Evolutionary conservation across 116 monocot species (phyloP), one percentile per base, ranked within the genome.

Genomic region (Zostera marina): DNA sequence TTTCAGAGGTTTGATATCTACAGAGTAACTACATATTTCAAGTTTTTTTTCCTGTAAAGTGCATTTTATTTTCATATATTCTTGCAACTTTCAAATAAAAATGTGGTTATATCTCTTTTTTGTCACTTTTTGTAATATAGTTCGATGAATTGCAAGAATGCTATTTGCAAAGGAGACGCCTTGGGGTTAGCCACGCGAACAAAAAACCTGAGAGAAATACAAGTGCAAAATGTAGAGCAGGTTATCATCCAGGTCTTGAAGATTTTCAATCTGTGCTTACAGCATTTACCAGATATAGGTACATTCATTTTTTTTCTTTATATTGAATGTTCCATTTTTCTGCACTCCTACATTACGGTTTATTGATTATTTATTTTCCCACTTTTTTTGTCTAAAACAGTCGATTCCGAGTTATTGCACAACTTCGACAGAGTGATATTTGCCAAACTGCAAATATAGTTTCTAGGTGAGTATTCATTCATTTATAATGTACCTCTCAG

Each of bases 221-320:
- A 15, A 86, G 73, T 72, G 9, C 60, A 47, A 66, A 68, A 44
- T 70, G 52, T 17, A 80, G 75, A 80, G 89, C 89, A 78, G 90
- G 83, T 16, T 98, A 98, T 76, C 71, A 81, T 68, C 61, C 66
- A 45, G 90, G 83, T 52, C 83, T 98, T 55, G 83, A 85, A 60
- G 86, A 98, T 79, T 98, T 98, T 72, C 98, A 98, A 57, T 98
- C 98, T 56, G 98, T 98, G 20, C 65, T 98, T 32, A 79, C 90
- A 10, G 90, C 98, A 51, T 90, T 98, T 66, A 98, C 90, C 51
- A 78, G 82, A 70, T 98, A 90, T 73, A 98, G 98, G 98, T 90
- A 11, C 19, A 7, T n/a, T 25, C 49, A 12, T 38, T 25, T 56
- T 57, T 43, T 65, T 56, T 21, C 24, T 61, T 25, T 25, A 47